Evolutionary conservation across 2,329 filamentous ascomycete species (phyloP).

Genomic region (Teratosphaeriaceae sp.): DNA sequence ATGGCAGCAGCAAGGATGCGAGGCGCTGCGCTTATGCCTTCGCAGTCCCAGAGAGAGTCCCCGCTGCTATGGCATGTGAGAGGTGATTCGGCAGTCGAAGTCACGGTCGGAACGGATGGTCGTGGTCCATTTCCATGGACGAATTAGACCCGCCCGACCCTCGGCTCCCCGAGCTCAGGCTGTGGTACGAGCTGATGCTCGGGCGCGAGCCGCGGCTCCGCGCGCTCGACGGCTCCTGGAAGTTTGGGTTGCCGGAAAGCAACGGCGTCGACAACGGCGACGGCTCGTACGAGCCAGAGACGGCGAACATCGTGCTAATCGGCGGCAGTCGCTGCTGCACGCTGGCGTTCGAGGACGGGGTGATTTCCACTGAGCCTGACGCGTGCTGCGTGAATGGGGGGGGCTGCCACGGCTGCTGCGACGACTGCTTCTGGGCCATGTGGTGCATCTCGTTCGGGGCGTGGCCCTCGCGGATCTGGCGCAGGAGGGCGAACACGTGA

Average conservation of each 20-base stretch:
- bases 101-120: neutral
- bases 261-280: neutral
- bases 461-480: conserved; percentile 6
- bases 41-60: too few species aligned
- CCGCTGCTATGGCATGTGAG: too few species aligned
- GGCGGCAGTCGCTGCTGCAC: conserved; percentile 7
- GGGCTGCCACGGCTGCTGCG: neutral
- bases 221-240: neutral
- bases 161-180: neutral
- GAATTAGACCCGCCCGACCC: neutral
- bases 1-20: too few species aligned
- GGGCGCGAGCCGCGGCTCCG: neutral
- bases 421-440: too few species aligned
- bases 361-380: neutral
- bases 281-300: neutral
- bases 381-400: neutral
- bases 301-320: conserved; percentile 6
- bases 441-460: neutral
- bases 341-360: neutral
- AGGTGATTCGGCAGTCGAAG: neutral
- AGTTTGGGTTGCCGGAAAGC: neutral
- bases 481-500: conserved; percentile 18
- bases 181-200: too few species aligned
- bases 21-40: too few species aligned
- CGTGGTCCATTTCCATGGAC: neutral